Conservation (phyloP, 768 basidiomycete genomes). For the Mrakia blollopis region DNA sequence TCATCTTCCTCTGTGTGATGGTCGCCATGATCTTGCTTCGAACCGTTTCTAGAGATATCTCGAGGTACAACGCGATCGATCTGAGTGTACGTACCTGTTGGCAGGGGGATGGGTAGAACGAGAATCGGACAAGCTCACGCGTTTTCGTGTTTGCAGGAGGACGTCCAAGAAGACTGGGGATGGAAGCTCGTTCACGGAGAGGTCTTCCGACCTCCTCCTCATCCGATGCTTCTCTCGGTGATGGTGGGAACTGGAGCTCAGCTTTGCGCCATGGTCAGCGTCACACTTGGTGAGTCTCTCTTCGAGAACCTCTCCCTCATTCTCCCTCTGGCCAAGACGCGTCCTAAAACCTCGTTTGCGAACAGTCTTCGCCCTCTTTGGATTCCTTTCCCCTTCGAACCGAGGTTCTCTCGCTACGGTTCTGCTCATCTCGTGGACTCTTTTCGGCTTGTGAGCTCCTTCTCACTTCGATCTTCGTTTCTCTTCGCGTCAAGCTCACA, state of each 20-base stretch:
- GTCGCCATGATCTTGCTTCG: conserved; percentile 84
- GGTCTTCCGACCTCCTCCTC: conserved; percentile 78
- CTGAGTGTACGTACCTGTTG: conserved; percentile 54
- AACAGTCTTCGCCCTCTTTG: conserved; percentile 86
- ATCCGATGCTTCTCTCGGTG: conserved; percentile 72
- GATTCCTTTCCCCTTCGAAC: conserved; percentile 92
- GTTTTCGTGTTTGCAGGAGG: conserved; percentile 12
- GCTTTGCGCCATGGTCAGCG: conserved; percentile 73
- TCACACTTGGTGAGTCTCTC: conserved; percentile 65
- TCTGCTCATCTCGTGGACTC: conserved; percentile 89
- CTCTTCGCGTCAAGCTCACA: neutral
- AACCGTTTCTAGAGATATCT: conserved; percentile 84
- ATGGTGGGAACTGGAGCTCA: conserved; percentile 89
- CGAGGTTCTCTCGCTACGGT: conserved; percentile 89
- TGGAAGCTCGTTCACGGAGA: conserved; percentile 98
- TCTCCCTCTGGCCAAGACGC: neutral
- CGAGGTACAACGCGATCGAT: conserved; percentile 91
- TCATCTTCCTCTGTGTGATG: conserved; percentile 85
- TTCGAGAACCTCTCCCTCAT: neutral
- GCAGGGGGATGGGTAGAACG: too few relatives aligned
- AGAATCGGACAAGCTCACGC: neutral
- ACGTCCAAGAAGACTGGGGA: conserved; percentile 74
- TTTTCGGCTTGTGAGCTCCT: conserved; percentile 70
- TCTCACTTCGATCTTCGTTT: conserved; percentile 3
- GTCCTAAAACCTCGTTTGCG: neutral